Percentiles rank a stretch among this genome's conserved stretches.
phyloP scores from a whole-genome alignment of 805 yeast species.

The Candida bentonensis region DNA sequence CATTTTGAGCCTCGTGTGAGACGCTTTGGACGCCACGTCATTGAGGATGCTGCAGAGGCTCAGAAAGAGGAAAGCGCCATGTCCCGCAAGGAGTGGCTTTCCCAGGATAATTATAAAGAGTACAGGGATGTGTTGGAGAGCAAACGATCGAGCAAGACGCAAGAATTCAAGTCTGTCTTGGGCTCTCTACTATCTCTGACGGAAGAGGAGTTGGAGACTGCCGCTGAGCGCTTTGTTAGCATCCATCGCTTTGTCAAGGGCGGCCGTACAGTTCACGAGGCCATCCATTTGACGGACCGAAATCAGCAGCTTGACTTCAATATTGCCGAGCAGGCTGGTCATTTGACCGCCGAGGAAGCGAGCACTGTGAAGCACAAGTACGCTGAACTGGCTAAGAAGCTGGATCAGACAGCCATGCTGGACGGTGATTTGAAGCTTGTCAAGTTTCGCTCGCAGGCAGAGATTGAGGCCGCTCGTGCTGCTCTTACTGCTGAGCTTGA shows the following conservation, averaged over 20 bases:
- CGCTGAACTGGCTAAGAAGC: slow-evolving; percentile 10
- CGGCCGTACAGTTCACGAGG: slow-evolving; percentile 44
- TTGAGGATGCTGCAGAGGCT: slow-evolving; percentile 38
- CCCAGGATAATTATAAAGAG: slow-evolving; percentile 36
- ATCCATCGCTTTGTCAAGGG: slow-evolving; percentile 42
- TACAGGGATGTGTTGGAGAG: slow-evolving; percentile 28
- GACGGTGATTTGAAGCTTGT: slow-evolving; percentile 31
- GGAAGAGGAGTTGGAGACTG: slow-evolving; percentile 23
- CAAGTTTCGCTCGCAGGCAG: slow-evolving; percentile 17
- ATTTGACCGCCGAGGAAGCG: slow-evolving; percentile 22
- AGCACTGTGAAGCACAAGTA: slow-evolving; percentile 20
- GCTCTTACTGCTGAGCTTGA: slow-evolving; percentile 10
- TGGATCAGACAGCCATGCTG: slow-evolving; percentile 35
- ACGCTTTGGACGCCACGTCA: slow-evolving; percentile 59
- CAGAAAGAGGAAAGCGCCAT: slow-evolving; percentile 43
- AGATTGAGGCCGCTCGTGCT: slow-evolving; percentile 1
- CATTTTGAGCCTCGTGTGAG: slow-evolving; percentile 84
- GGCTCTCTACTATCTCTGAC: slow-evolving; percentile 10
- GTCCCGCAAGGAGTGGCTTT: slow-evolving; percentile 53
- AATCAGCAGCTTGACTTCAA: slow-evolving; percentile 27
- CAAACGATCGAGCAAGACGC: slow-evolving; percentile 22
- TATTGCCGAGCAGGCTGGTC: slow-evolving; percentile 21
- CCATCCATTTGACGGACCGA: slow-evolving; percentile 44
- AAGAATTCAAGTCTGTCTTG: slow-evolving; percentile 22
- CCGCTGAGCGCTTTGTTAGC: slow-evolving; percentile 39